Conservation (phyloP, 2,329 filamentous ascomycete genomes). For the Helotiales sp. region DNA sequence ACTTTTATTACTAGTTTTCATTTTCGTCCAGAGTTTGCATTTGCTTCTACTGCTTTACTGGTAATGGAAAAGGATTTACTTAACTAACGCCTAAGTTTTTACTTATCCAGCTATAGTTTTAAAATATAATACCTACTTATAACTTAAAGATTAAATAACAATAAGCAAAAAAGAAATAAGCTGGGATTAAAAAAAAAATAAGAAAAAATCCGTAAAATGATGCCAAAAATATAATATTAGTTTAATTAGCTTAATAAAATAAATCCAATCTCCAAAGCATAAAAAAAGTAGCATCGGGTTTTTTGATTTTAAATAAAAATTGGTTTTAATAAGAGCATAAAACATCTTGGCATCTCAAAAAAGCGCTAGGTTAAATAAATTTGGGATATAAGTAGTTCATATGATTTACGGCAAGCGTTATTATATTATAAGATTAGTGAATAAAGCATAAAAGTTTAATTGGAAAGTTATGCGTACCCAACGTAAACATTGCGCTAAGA, state of each 20-base stretch:
- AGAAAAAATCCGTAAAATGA: conserved; percentile 10
- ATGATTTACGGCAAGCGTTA: neutral
- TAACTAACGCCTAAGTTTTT: conserved; percentile 17
- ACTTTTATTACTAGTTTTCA: too few relatives aligned
- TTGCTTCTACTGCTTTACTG: neutral
- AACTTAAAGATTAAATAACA: conserved; percentile 17
- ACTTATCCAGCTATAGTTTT: conserved; percentile 14
- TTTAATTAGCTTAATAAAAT: conserved; percentile 10
- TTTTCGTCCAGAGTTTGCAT: neutral
- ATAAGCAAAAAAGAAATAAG: conserved; percentile 17
- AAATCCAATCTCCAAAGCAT: conserved; percentile 5
- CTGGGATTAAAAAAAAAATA: conserved; percentile 15
- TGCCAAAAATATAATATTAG: conserved; percentile 11
- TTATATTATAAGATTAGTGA: neutral
- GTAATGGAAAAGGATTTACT: neutral
- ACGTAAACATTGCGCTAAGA: neutral
- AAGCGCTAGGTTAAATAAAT: too few relatives aligned
- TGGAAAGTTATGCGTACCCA: neutral
- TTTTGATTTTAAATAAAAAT: neutral
- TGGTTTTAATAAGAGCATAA: neutral
- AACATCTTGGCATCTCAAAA: neutral
- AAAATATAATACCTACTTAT: conserved; percentile 20
- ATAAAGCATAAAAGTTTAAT: neutral
- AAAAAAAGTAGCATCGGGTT: conserved; percentile 1
- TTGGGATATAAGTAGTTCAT: neutral